These are phyloP conservation scores for Gossypium laxum DNA, from an alignment of 441 rosid genomes.

Conservation along the genomic window DNA sequence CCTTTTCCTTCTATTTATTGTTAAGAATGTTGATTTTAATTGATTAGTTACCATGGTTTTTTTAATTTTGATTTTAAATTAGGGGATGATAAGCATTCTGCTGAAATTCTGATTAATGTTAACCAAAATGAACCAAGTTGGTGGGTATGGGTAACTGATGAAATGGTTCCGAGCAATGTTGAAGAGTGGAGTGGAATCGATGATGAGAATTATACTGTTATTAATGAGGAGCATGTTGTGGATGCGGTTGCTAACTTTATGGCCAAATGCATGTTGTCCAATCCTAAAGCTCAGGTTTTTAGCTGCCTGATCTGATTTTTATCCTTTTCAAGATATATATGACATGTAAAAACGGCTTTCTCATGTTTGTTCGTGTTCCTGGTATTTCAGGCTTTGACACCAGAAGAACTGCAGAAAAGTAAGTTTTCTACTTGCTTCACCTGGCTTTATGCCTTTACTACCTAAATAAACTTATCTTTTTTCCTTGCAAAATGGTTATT, in stretches of 20 bases:
- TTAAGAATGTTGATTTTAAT: neutral
- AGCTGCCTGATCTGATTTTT: neutral
- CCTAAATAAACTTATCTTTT: neutral
- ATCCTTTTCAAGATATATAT: neutral
- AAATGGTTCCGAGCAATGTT: constrained; percentile 59
- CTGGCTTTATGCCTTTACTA: neutral
- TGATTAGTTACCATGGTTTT: neutral
- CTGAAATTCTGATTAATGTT: constrained; percentile 55
- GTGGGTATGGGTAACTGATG: constrained; percentile 94
- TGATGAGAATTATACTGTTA: constrained; percentile 57
- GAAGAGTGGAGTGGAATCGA: constrained; percentile 78
- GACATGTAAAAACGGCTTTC: neutral
- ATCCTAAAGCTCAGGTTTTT: constrained; percentile 60
- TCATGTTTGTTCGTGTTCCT: constrained; percentile 20
- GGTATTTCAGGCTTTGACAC: constrained; percentile 50
- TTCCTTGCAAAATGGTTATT: neutral
- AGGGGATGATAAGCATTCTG: constrained; percentile 56
- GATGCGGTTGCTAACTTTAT: constrained; percentile 84
- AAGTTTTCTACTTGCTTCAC: constrained; percentile 17
- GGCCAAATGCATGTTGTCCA: constrained; percentile 71
- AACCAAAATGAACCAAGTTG: constrained; percentile 73
- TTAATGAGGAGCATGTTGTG: constrained; percentile 67
- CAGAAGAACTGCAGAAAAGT: constrained; percentile 73
- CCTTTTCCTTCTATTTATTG: neutral
- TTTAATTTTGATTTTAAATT: neutral